phyloP scores from a whole-genome alignment of 495 filamentous ascomycete genomes.

The Platismatia glauca region DNA sequence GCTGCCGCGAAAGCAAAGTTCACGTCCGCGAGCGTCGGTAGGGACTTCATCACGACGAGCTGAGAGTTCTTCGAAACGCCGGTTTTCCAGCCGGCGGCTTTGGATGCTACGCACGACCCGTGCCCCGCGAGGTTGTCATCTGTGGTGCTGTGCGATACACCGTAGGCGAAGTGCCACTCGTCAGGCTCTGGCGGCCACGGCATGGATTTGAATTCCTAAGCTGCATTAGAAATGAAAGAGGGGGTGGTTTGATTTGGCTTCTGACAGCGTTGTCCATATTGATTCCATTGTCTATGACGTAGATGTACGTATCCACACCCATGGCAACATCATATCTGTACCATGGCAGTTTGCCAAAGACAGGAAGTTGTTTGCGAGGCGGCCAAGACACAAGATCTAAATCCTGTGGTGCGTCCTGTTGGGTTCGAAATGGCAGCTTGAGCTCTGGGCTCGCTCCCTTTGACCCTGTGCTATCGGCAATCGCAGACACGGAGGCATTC shows the following conservation, averaged over 20 bases:
- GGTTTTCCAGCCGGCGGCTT: constrained; percentile 1
- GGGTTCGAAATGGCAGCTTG: not conserved
- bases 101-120: constrained; percentile 7
- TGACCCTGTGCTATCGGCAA: not conserved
- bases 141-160: not conserved
- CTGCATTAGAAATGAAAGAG: not conserved
- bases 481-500: not conserved
- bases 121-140: constrained; percentile 1
- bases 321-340: not conserved
- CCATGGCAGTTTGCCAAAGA: not conserved
- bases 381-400: constrained; percentile 5
- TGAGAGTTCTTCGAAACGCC: constrained; percentile 1
- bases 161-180: not conserved
- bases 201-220: constrained; percentile 7
- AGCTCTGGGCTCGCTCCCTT: not conserved
- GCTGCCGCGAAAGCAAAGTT: constrained; percentile 1
- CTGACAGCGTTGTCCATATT: not conserved
- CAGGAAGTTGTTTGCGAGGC: not conserved
- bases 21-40: not conserved
- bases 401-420: constrained; percentile 1
- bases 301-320: not conserved
- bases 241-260: not conserved
- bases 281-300: constrained; percentile 4
- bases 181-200: not conserved
- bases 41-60: not conserved